These are phyloP conservation scores for Myriosclerotinia duriaeana DNA, from an alignment of 2,329 filamentous ascomycete species.

Conservation along the genomic window DNA sequence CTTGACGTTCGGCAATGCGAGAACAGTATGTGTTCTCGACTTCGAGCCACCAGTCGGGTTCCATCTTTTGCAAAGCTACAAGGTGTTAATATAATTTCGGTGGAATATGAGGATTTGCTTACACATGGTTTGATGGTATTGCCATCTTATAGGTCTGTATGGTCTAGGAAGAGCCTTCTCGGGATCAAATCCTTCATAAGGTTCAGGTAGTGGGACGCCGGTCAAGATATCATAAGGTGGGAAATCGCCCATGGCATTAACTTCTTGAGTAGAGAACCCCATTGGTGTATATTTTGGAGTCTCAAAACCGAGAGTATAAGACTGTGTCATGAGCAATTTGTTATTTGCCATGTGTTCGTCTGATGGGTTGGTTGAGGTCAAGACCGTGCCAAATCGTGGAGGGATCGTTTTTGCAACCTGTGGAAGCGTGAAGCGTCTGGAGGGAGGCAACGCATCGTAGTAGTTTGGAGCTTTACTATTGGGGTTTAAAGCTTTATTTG, in stretches of 20 bases:
- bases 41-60: constrained; percentile 87
- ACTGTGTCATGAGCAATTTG: constrained; percentile 31
- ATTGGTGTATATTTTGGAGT: constrained; percentile 57
- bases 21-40: constrained; percentile 70
- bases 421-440: constrained; percentile 34
- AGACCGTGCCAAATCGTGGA: constrained; percentile 27
- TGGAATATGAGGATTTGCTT: constrained; percentile 42
- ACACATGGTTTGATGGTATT: constrained; percentile 92
- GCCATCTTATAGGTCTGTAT: constrained; percentile 80
- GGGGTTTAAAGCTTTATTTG: constrained; percentile 20
- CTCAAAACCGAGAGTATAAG: constrained; percentile 35
- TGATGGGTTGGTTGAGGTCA: constrained; percentile 29
- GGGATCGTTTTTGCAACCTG: constrained; percentile 33
- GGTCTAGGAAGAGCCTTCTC: constrained; percentile 67
- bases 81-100: not conserved
- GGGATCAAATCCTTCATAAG: constrained; percentile 66
- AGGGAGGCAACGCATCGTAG: constrained; percentile 35
- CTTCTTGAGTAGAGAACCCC: constrained; percentile 68
- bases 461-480: constrained; percentile 9
- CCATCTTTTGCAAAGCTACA: constrained; percentile 72
- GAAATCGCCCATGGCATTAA: constrained; percentile 71
- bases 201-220: constrained; percentile 67
- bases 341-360: constrained; percentile 30
- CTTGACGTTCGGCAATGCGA: constrained; percentile 67
- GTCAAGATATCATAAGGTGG: constrained; percentile 75